A percentile compares a stretch with the other conserved stretches of the same genome.
Conservation (phyloP, 176 grass and related monocot species). For the Aegilops sharonensis region DNA sequence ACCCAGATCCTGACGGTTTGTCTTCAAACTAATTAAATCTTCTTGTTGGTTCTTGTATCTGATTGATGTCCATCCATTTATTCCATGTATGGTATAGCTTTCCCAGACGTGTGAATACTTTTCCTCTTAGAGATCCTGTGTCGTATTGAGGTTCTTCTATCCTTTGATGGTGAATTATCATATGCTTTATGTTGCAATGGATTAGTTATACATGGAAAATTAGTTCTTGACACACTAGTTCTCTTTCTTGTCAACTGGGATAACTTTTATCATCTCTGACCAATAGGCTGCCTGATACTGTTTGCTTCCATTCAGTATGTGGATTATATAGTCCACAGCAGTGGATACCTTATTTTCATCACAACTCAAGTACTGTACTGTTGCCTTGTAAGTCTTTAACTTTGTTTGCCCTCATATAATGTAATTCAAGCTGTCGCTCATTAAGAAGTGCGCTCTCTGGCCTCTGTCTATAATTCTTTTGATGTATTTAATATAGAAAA, state of each 20-base stretch:
- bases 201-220: conserved; percentile 6
- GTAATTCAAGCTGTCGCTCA: conserved; percentile 1
- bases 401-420: conserved; percentile 12
- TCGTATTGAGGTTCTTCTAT: conserved; percentile 7
- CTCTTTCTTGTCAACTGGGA: conserved; percentile 20
- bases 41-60: conserved; percentile 1
- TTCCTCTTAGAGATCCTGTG: conserved; percentile 7
- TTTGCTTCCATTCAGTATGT: conserved; percentile 26
- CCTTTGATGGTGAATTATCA: conserved; percentile 15
- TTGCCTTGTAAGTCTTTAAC: neutral
- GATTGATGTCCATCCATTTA: conserved; percentile 21
- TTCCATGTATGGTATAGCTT: conserved; percentile 2
- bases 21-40: conserved; percentile 44
- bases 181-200: neutral
- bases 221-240: neutral
- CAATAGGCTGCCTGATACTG: conserved; percentile 15
- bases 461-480: conserved; percentile 8
- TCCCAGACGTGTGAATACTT: neutral
- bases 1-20: conserved; percentile 84
- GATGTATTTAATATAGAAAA: neutral
- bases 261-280: neutral
- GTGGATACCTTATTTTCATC: neutral
- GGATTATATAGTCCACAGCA: neutral
- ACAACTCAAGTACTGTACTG: neutral
- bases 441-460: conserved; percentile 21